A percentile compares a stretch with the other conserved stretches of the same genome.
phyloP scores from a whole-genome alignment of 1,284 basidiomycete species.

The Malassezia pachydermatis region DNA sequence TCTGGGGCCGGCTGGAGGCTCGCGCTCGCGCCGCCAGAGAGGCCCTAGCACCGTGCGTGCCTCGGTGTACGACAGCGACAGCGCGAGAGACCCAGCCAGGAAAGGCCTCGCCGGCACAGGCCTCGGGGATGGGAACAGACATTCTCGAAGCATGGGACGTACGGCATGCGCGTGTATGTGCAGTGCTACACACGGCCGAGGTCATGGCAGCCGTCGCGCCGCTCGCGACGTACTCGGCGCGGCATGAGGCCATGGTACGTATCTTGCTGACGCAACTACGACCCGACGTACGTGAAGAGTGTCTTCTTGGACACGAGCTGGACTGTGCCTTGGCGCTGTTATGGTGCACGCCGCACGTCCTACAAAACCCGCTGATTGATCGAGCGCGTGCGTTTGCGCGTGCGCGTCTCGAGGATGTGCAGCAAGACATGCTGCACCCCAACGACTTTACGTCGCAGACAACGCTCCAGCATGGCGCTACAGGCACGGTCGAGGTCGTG shows the following conservation, averaged over 20 bases:
- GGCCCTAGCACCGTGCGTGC: no score
- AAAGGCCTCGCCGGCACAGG: no score
- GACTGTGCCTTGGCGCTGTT: slow-evolving; percentile 28
- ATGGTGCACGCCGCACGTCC: slow-evolving; percentile 24
- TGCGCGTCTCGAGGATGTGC: slow-evolving; percentile 17
- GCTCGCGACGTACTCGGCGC: background rate
- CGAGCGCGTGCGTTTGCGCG: slow-evolving; percentile 21
- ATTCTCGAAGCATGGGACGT: slow-evolving; percentile 2
- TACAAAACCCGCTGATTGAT: slow-evolving; percentile 2
- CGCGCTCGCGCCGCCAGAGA: no score
- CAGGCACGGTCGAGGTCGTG: slow-evolving; percentile 39
- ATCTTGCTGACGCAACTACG: slow-evolving; percentile 3
- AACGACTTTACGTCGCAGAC: slow-evolving; percentile 34
- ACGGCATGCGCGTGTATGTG: slow-evolving; percentile 12
- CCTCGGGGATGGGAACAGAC: no score
- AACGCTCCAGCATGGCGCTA: slow-evolving; percentile 34
- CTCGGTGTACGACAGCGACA: no score
- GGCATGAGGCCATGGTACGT: slow-evolving; percentile 3
- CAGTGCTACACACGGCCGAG: slow-evolving; percentile 5
- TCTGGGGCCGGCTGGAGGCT: no score
- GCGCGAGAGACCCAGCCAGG: no score
- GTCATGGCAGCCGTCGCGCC: slow-evolving; percentile 3
- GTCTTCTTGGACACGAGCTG: slow-evolving; percentile 14
- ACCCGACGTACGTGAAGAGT: background rate
- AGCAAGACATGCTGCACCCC: slow-evolving; percentile 20